Base-by-base conservation (phyloP, 139 green algal genomes). In the Coccomyxa sp. region DNA sequence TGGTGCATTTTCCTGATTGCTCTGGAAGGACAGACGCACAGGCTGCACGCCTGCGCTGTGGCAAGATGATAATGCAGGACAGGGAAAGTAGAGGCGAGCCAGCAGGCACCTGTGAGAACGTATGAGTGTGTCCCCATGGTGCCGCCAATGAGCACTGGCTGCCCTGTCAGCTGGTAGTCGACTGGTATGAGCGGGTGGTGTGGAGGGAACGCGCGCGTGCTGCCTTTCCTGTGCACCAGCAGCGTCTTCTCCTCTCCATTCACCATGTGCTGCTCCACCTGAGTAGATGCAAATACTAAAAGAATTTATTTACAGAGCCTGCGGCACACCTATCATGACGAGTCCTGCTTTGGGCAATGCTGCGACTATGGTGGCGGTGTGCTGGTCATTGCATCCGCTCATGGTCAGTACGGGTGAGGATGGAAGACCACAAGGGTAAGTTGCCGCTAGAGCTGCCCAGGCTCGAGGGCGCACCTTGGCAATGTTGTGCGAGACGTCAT, bases 401-500 rank as follows among this genome's bases (percentile, higher is more conserved):
- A 64, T 31, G 50, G 50, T 4, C 50, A 64, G 50, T 64, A 64
- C 3, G 1, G 5, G 3, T 64, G 2, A n/a, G 50, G 27, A 2
- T 64, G 5, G 50, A 64, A 64, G 5, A 22, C 27, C 2, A 72
- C 2, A 2, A 36, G 68, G 68, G n/a, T 2, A 35, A 72, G 68
- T 6, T 10, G 68, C 24, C 29, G 68, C 24, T 37, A 37, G 68
- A 22, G 50, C 4, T 31, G 50, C 5, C 18, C 50, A 12, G 50
- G 50, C 4, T n/a, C 64, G 8, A 71, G 35, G 12, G 35, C 14
- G 35, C 70, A 91, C 86, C 89, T 97, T 97, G 55, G 94, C 94
- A 76, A 97, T 97, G 88, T 98, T 98, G 82, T 97, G 94, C 33
- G 68, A 87, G 34, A 98, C 93, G 82, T 98, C 94, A 77, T 98